Percentiles rank a stretch among this genome's conserved stretches.
Evolutionary conservation across 257 asterid genomes (phyloP).

Genomic region (Rehmannia glutinosa): DNA sequence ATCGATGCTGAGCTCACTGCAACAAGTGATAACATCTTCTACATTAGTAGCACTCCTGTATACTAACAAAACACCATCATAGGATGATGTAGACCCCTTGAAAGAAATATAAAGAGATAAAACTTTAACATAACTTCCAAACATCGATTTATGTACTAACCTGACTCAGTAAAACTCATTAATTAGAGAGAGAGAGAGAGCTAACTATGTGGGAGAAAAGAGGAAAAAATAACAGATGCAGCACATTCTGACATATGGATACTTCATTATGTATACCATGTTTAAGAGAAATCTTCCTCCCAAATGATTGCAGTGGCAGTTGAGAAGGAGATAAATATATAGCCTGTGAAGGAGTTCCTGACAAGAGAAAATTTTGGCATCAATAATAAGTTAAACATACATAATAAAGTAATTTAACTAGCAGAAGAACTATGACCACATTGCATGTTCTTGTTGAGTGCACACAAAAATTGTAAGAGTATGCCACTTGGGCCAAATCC

Average conservation of each 20-base stretch:
- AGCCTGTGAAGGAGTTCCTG: constrained; percentile 51
- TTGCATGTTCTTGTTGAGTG: not conserved
- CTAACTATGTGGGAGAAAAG: not conserved
- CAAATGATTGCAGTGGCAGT: constrained; percentile 36
- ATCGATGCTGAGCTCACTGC: constrained; percentile 44
- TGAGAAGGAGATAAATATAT: constrained; percentile 59
- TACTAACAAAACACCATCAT: not conserved
- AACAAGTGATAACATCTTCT: constrained; percentile 5
- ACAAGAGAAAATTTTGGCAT: not conserved
- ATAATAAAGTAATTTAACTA: not conserved
- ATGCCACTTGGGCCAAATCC: not conserved
- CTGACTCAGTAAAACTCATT: not conserved
- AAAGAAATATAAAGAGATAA: constrained; percentile 4
- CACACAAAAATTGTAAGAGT: not conserved
- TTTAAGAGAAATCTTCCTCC: constrained; percentile 31
- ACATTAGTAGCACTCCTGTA: not conserved
- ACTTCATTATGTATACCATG: constrained; percentile 45
- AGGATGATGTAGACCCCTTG: not conserved
- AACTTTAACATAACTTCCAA: not conserved
- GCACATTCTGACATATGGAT: not conserved
- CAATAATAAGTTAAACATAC: not conserved
- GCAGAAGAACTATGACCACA: not conserved
- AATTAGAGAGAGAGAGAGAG: not conserved
- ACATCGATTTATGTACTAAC: not conserved
- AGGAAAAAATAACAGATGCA: not conserved